A percentile compares a stretch with the other conserved stretches of the same genome.
Conservation (phyloP, 176 grass and related monocot species). For the Bothriochloa decipiens region DNA sequence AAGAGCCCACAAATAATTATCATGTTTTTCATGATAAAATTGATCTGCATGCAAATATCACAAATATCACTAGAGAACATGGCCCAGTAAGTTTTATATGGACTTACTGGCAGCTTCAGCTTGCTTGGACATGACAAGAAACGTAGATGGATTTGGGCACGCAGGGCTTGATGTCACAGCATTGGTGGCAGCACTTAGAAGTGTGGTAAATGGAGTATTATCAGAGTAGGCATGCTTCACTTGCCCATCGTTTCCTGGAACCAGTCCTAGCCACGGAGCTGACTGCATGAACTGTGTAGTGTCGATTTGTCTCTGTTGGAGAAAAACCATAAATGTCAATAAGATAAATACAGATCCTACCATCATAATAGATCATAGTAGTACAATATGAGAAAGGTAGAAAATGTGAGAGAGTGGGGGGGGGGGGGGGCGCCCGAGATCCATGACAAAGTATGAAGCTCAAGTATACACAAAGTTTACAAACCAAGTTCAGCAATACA, state of each 20-base stretch:
- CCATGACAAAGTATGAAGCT: neutral
- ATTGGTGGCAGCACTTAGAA: conserved; percentile 67
- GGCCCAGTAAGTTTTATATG: conserved; percentile 23
- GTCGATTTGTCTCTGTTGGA: conserved; percentile 89
- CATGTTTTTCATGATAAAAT: neutral
- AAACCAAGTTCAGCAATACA: conserved; percentile 7
- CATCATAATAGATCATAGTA: neutral
- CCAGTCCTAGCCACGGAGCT: conserved; percentile 82
- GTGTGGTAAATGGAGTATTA: conserved; percentile 68
- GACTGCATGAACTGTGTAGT: conserved; percentile 92
- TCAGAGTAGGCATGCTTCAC: conserved; percentile 67
- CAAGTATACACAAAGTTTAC: neutral
- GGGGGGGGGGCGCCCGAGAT: too few species aligned
- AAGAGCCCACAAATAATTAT: conserved; percentile 9
- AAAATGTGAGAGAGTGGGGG: neutral
- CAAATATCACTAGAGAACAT: neutral
- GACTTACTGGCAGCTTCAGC: conserved; percentile 97
- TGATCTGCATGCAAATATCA: neutral
- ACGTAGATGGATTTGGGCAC: conserved; percentile 87
- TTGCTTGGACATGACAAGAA: conserved; percentile 97
- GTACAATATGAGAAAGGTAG: neutral
- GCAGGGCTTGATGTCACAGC: conserved; percentile 75
- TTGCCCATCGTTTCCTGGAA: conserved; percentile 86
- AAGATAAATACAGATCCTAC: conserved; percentile 13
- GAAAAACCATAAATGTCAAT: conserved; percentile 18